Conservation (phyloP, 2,329 filamentous ascomycete species). For the Aspergillus novofumigatus region DNA sequence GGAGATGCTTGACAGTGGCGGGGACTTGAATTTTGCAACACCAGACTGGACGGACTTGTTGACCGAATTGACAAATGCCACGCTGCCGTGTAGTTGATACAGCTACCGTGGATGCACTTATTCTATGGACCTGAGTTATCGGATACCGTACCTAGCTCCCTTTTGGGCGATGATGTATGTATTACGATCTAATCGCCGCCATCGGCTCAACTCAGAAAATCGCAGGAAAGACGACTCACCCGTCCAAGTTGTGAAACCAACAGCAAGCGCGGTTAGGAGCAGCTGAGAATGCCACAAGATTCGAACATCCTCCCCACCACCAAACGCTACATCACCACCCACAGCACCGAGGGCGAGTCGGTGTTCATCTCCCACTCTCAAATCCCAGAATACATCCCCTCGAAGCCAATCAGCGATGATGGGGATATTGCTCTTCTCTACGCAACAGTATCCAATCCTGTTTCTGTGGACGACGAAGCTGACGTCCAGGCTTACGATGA, state of each 20-base stretch:
- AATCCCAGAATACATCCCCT: constrained; percentile 31
- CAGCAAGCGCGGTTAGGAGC: neutral
- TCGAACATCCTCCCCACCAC: constrained; percentile 27
- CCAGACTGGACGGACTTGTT: constrained; percentile 30
- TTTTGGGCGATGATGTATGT: neutral
- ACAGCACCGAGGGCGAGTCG: constrained; percentile 33
- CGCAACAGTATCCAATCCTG: constrained; percentile 25
- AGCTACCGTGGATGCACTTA: neutral
- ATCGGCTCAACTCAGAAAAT: neutral
- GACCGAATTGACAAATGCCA: constrained; percentile 23
- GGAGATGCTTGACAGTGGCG: constrained; percentile 27
- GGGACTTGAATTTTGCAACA: constrained; percentile 16
- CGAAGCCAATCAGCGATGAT: constrained; percentile 23
- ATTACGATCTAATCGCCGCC: neutral
- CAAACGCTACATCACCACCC: constrained; percentile 38
- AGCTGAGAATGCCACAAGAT: constrained; percentile 9
- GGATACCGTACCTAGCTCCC: neutral
- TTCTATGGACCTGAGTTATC: neutral
- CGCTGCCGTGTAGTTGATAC: constrained; percentile 13
- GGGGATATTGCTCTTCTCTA: constrained; percentile 30
- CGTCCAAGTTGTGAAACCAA: neutral
- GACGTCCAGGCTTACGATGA: constrained; percentile 33
- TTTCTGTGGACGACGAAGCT: constrained; percentile 25
- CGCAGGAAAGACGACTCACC: neutral
- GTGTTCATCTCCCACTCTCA: constrained; percentile 33